Evolutionary conservation across 2,329 filamentous ascomycete genomes (phyloP), one percentile per base, ranked within the genome.

Genomic region (Chaetomiaceae sp.): DNA sequence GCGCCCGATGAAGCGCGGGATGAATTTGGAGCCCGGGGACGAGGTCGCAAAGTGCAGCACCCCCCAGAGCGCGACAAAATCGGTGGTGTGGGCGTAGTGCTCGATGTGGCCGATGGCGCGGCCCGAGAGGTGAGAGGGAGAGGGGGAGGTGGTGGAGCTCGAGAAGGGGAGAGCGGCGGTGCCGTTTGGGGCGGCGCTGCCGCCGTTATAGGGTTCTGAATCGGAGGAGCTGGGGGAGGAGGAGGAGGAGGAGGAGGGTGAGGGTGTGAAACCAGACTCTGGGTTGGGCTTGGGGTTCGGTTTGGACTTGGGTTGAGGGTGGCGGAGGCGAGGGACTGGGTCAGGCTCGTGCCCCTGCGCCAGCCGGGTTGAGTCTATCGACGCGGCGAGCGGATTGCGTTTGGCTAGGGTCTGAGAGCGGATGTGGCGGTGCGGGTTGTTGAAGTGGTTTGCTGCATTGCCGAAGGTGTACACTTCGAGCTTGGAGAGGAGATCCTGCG

Each of bases 391-490:
- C 0, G 71, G 75, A 16, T 72, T 66, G 3, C 62, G 61, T n/a
- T 66, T 53, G n/a, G 71, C 67, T 4, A 63, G 60, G 5, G 62
- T 60, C 56, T 82, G 77, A 1, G 75, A 76, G 1, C 68, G 62
- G 10, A 72, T 61, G 53, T 79, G 76, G 3, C 77, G 74, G 59
- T 81, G 78, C 0, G 87, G 88, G 58, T 90, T 89, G 67, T 90
- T 90, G 73, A 90, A 91, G 66, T 91, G 87, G 62, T 89, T 89
- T 0, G 88, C 85, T 0, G 87, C 87, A 53, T 82, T 86, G 25
- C 86, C 88, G 65, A 92, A 92, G 0, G 87, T 91, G 67, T 85
- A 86, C 2, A 92, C 79, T 67, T 92, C 87, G 0, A 90, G 75
- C 61, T 89, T 87, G 2, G 74, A 69, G 5, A 90, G 71, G 3